Base-by-base conservation (phyloP, 495 filamentous ascomycete genomes). In the Penicillium cinerascens region DNA sequence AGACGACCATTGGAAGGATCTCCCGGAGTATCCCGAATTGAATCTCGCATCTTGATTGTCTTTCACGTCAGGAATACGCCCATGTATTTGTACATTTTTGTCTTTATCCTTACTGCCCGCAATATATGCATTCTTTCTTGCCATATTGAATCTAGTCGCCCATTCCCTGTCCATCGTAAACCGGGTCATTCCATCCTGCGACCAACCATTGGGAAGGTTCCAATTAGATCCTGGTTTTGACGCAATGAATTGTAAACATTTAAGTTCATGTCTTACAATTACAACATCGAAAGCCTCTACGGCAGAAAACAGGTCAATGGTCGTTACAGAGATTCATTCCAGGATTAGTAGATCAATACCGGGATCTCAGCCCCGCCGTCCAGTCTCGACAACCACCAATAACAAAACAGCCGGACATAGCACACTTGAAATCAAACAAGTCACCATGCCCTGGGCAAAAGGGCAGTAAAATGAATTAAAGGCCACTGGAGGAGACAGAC, bases 261-360 rank as follows among this genome's bases (percentile, higher is more conserved):
- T 29, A 7, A 29, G 4, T 5, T 9, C 7, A 9, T 29, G 7
- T 29, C 26, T 2, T 29, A 9, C 25, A 29, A 5, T 29, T 29
- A 29, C 9, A 2, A n/a, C n/a, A n/a, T n/a, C n/a, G n/a, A n/a
- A 10, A 9, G 26, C 9, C 26, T 10, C 26, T 29, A 33, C 29
- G 13, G 11, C 3, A 13, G 9, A 33, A 13, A 39, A 39, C 4
- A 39, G n/a, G 5, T 55, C 36, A 53, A 10, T 55, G 43, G 29
- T 65, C 59, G 53, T 63, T 54, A 59, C 49, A 49, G 42, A 44
- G 27, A 51, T 55, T 48, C 55, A 59, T 64, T 62, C 58, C 58
- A 61, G 58, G 52, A 64, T 64, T 64, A 61, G 49, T 61, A 44
- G 42, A 61, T 58, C 55, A 55, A 55, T 52, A 51, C 44, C 46